Base-by-base conservation (phyloP, 164 flowering plant genomes). In the Buxus sempervirens region DNA sequence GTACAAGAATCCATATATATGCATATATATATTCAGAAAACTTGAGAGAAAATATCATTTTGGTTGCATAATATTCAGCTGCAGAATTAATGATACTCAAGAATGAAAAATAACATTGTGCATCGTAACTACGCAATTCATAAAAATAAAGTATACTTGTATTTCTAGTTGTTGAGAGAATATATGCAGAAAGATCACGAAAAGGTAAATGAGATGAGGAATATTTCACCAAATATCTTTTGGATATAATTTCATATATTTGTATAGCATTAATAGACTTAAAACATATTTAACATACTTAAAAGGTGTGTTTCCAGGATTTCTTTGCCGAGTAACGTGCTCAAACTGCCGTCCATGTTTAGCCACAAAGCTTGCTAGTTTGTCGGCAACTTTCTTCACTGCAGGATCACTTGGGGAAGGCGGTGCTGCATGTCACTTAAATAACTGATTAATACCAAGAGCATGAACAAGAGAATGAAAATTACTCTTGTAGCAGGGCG, bases 371-470 rank as follows among this genome's bases (percentile, higher is more conserved):
- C 87, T 88, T 73, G 99, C 99, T 73, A 96, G 77, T 78, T 85
- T 96, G 82, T 96, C 98, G n/a, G 96, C 98, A 75, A 87, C 98
- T 64, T 83, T 93, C 95, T 85, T 96, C 82, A 93, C 99, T 64
- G 88, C 79, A 77, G 88, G 88, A 83, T 96, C 96, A 67, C 89
- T 88, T 68, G 99, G 97, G 54, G 88, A 70, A 77, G 86, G 75
- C 63, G 96, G 93, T 87, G 87, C 96, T 95, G 99, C 99, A 96
- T 84, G 79, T 85, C 91, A 96, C 98, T 96, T 90, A 96, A 82
- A 95, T 81, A 92, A 92, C 91, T 80, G 90, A 88, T 96, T 96
- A 96, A 93, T 88, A 93, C 93, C 98, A 64, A 85, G 93, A 84
- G 86, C 88, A 92, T 88, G 95, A 86, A 90, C 85, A 87, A 86